Evolutionary conservation across 805 yeast genomes (phyloP), one percentile per base, ranked within the genome.

Genomic region (Blastobotrys terrestris): DNA sequence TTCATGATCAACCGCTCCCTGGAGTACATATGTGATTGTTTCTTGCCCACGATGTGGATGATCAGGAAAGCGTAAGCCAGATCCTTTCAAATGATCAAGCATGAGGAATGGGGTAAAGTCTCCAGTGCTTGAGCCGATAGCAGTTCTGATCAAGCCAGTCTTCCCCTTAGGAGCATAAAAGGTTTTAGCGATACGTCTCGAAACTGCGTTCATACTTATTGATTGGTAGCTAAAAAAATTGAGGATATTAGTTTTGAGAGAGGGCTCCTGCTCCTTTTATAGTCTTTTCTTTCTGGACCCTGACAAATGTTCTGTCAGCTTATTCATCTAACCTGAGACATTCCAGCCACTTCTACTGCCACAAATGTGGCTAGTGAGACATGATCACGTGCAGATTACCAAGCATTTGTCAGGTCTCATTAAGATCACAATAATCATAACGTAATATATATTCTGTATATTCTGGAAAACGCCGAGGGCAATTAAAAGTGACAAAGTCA

Each of bases 11-110:
- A 85, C 68, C 57, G 76, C 78, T 42, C 91, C 91, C 51, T 78
- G 72, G 55, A 79, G 68, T 51, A 85, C 69, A 57, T 82, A 75
- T 1, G 91, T 84, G 54, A 85, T 77, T 19, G 92, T 85, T 64
- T 85, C 90, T 65, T 83, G 87, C 14, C 92, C 92, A 58, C 85
- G 78, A 63, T 85, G 94, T 3, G 92, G 92, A 61, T 85, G 94
- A 2, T 89, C 91, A 67, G 85, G 86, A 3, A 95, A 95, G 15
- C 80, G 80, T 14, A 80, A 80, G 4, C 81, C 81, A 4, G 82
- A 78, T 44, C 81, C 81, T 26, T 26, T 26, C 67, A 88, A 87
- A 63, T 88, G 94, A 63, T 87, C 95, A 35, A 87, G 70, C 83
- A 87, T 77, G 54, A 87, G 70, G 64, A 87, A 87, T 6, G 96